phyloP scores from a whole-genome alignment of 192 early-diverging fungal species.

The Backusella tuberculispora region DNA sequence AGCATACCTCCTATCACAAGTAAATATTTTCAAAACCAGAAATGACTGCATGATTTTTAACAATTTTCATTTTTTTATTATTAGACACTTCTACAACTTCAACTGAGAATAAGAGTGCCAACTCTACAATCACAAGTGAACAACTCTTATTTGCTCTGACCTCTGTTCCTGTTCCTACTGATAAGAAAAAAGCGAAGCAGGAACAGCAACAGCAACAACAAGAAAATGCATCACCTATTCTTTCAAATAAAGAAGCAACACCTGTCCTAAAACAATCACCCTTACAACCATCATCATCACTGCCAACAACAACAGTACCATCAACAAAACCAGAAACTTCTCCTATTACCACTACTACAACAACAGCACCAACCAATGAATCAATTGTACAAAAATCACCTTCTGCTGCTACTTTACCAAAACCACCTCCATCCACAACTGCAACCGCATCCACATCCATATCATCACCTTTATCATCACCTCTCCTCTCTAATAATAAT shows the following conservation, averaged over 20 bases:
- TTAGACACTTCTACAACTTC: background rate
- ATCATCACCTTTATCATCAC: background rate
- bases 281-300: too few species aligned
- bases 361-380: background rate
- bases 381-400: background rate
- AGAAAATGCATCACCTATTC: background rate
- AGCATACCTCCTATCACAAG: background rate
- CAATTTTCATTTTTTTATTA: background rate
- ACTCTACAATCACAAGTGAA: constrained; percentile 20
- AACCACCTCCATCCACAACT: background rate
- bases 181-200: background rate
- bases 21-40: background rate
- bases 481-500: background rate
- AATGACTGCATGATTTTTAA: background rate
- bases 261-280: too few species aligned
- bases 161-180: background rate
- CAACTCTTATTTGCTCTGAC: constrained; percentile 25
- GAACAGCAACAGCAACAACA: background rate
- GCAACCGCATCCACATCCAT: background rate
- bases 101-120: background rate
- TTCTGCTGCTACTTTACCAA: background rate
- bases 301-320: background rate
- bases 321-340: background rate
- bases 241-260: too few species aligned
- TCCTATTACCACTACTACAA: background rate